phyloP scores from a whole-genome alignment of 192 early-diverging fungal genomes.

The Backusella psychrophila region DNA sequence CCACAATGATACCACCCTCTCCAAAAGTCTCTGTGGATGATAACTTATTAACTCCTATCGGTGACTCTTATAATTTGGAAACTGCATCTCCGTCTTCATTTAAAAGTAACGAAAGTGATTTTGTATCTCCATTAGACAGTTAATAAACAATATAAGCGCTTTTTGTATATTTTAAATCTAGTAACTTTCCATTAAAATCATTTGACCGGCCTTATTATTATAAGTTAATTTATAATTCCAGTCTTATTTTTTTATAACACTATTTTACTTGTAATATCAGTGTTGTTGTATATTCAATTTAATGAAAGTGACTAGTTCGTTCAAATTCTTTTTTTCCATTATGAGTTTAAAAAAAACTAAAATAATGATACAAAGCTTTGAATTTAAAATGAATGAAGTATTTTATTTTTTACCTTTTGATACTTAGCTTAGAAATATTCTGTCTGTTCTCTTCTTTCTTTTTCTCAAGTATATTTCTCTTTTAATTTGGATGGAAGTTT shows the following conservation, averaged over 20 bases:
- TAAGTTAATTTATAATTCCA: no score
- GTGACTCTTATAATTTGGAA: not conserved
- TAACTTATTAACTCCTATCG: not conserved
- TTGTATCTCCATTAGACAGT: not conserved
- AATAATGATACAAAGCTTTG: not conserved
- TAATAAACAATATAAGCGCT: not conserved
- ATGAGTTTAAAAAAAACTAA: not conserved
- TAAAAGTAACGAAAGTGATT: not conserved
- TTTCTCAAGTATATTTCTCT: not conserved
- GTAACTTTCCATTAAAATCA: not conserved
- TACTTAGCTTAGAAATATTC: no score
- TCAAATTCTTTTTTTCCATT: not conserved
- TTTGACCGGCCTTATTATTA: no score
- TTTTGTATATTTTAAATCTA: not conserved
- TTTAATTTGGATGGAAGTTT: not conserved
- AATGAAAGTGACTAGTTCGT: no score
- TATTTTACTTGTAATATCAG: no score
- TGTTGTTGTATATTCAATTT: no score
- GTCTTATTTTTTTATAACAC: no score
- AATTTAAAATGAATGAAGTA: not conserved
- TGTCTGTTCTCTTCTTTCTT: no score
- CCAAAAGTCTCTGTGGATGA: not conserved
- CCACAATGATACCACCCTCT: not conserved
- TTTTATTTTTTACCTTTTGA: not conserved
- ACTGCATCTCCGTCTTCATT: not conserved